A percentile compares a stretch with the other conserved stretches of the same genome.
Evolutionary conservation across 257 asterid species (phyloP).

Genomic region (Lycium barbarum): DNA sequence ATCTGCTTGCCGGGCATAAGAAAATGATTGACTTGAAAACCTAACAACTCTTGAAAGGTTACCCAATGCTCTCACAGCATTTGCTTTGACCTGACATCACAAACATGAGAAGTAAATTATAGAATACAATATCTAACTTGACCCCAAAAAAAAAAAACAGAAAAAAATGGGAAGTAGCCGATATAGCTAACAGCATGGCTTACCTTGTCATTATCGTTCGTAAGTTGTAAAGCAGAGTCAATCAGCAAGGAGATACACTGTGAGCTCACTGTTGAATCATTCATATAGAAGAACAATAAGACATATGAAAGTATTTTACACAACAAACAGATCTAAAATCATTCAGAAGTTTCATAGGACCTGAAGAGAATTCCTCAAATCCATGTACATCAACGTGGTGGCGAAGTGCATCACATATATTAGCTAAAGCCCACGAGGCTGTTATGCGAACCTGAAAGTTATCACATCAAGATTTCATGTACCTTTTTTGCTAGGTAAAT

Average conservation of each 20-base stretch:
- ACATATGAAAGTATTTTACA: slow-evolving; percentile 37
- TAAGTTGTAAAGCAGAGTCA: slow-evolving; percentile 70
- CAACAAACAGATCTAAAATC: slow-evolving; percentile 39
- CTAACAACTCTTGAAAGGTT: slow-evolving; percentile 77
- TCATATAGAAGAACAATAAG: slow-evolving; percentile 37
- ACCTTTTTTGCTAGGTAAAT: neutral
- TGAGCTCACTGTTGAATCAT: slow-evolving; percentile 59
- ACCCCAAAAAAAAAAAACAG: neutral
- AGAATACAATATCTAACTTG: neutral
- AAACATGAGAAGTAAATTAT: slow-evolving; percentile 21
- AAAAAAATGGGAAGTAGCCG: slow-evolving; percentile 12
- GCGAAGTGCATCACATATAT: slow-evolving; percentile 83
- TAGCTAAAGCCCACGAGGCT: slow-evolving; percentile 97
- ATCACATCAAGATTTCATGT: neutral
- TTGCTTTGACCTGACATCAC: slow-evolving; percentile 77
- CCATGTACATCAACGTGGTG: slow-evolving; percentile 59
- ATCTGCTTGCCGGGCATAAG: slow-evolving; percentile 42
- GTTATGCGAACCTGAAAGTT: slow-evolving; percentile 88
- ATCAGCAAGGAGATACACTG: slow-evolving; percentile 60
- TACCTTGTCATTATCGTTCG: slow-evolving; percentile 96
- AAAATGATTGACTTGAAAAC: slow-evolving; percentile 48
- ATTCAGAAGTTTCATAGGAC: slow-evolving; percentile 31
- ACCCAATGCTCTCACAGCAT: slow-evolving; percentile 96
- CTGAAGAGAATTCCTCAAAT: slow-evolving; percentile 52
- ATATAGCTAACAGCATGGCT: slow-evolving; percentile 3